Conservation (phyloP, 169 alveolate genomes). For the Toxoplasma gondii region DNA sequence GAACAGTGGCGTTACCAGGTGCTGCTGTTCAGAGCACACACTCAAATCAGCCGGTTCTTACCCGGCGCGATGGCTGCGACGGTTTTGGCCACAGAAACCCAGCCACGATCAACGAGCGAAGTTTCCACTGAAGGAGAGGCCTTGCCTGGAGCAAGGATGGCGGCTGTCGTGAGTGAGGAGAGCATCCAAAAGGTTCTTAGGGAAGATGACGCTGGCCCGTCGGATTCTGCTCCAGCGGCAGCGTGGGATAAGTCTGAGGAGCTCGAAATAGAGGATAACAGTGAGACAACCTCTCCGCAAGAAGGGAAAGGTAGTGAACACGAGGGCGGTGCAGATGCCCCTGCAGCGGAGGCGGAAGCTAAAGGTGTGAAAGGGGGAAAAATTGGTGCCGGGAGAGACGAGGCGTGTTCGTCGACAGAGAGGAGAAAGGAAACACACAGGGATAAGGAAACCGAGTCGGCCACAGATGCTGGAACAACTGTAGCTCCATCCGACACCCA, state of each 20-base stretch:
- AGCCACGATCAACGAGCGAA: neutral
- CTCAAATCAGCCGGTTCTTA: neutral
- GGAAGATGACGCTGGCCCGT: neutral
- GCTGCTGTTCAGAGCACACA: neutral
- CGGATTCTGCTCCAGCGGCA: neutral
- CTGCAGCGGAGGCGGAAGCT: neutral
- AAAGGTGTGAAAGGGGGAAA: neutral
- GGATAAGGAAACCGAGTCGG: neutral
- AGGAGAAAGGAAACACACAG: neutral
- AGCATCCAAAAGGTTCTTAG: neutral
- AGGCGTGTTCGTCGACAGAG: neutral
- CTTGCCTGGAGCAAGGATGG: neutral
- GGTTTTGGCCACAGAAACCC: neutral
- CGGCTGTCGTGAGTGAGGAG: neutral
- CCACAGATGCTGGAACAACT: too few species aligned
- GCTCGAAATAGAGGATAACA: neutral
- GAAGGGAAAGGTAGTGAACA: neutral
- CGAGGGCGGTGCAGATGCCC: neutral
- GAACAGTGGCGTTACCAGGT: too few species aligned
- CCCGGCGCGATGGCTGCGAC: slow-evolving; percentile 9
- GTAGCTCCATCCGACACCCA: too few species aligned
- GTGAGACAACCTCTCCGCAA: neutral
- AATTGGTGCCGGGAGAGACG: neutral
- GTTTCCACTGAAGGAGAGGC: neutral
- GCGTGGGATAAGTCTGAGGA: neutral